A percentile compares a stretch with the other conserved stretches of the same genome.
These are phyloP conservation scores for Hippophae gyantsensis DNA, from an alignment of 306 rosid genomes.

Conservation along the genomic window DNA sequence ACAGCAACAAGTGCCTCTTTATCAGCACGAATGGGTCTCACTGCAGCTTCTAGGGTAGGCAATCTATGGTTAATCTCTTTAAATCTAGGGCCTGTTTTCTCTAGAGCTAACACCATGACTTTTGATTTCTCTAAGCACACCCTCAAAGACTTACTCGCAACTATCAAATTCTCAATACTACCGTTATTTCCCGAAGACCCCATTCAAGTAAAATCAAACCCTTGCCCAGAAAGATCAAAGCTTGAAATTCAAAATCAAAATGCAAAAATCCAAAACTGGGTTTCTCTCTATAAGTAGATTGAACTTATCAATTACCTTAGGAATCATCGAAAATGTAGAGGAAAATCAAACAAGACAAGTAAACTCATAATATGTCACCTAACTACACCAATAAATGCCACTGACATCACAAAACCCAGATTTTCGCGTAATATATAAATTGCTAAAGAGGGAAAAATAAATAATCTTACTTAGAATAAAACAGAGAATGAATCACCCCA, in stretches of 20 bases:
- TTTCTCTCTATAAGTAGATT: conserved; percentile 3
- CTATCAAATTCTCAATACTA: conserved; percentile 44
- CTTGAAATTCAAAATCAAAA: conserved; percentile 9
- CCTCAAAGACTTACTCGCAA: conserved; percentile 69
- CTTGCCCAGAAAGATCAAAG: conserved; percentile 17
- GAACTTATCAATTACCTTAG: conserved; percentile 17
- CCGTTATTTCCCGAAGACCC: conserved; percentile 37
- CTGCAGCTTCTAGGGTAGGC: conserved; percentile 71
- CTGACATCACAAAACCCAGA: conserved; percentile 10
- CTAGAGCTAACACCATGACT: conserved; percentile 53
- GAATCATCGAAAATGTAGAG: conserved; percentile 39
- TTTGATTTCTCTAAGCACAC: conserved; percentile 74
- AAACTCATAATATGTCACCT: conserved; percentile 12
- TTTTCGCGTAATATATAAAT: conserved; percentile 1
- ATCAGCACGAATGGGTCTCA: conserved; percentile 83
- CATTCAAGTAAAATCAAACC: conserved; percentile 38
- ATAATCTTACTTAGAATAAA: conserved; percentile 24
- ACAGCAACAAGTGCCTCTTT: conserved; percentile 80
- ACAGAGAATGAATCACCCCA: conserved; percentile 25
- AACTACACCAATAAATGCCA: conserved; percentile 9
- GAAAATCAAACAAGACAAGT: conserved; percentile 18
- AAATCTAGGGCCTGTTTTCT: conserved; percentile 71
- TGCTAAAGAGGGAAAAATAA: neutral
- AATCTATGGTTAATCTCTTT: conserved; percentile 64
- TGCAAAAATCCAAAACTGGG: conserved; percentile 14